These are phyloP conservation scores for Tanacetum coccineum DNA, from an alignment of 129 eudicot species.

Conservation along the genomic window DNA sequence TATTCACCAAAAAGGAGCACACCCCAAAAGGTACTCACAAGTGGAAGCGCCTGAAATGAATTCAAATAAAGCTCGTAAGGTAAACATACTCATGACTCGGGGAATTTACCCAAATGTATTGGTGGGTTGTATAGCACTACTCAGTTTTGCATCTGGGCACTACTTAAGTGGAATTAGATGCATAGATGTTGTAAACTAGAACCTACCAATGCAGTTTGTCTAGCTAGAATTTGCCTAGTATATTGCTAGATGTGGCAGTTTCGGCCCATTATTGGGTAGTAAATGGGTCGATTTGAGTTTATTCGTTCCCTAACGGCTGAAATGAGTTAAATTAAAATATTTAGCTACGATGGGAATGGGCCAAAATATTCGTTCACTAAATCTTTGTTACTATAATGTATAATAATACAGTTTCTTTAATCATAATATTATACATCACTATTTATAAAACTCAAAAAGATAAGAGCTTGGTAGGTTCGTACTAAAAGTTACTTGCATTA, in stretches of 20 bases:
- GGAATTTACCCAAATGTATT: conserved; percentile 8
- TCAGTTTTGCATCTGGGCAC: conserved; percentile 5
- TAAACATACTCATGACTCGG: background rate
- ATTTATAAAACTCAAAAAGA: background rate
- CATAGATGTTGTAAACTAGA: background rate
- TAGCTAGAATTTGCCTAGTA: background rate
- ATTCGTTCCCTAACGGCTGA: background rate
- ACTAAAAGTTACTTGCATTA: background rate
- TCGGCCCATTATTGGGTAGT: background rate
- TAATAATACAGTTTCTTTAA: too few species aligned
- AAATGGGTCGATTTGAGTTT: background rate
- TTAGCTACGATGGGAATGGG: background rate
- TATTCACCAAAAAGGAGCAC: conserved; percentile 83
- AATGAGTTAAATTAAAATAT: background rate
- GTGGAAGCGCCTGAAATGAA: conserved; percentile 70
- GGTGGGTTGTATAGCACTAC: conserved; percentile 14
- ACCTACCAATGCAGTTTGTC: conserved; percentile 1
- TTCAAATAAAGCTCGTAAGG: conserved; percentile 23
- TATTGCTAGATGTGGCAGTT: conserved; percentile 5
- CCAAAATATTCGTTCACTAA: background rate
- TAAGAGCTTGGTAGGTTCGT: background rate
- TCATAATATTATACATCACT: background rate
- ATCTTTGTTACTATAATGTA: too few species aligned
- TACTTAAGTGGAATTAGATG: conserved; percentile 19
- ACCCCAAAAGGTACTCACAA: conserved; percentile 96